Base-by-base conservation (phyloP, 306 rosid species). In the Acacia acuminata region DNA sequence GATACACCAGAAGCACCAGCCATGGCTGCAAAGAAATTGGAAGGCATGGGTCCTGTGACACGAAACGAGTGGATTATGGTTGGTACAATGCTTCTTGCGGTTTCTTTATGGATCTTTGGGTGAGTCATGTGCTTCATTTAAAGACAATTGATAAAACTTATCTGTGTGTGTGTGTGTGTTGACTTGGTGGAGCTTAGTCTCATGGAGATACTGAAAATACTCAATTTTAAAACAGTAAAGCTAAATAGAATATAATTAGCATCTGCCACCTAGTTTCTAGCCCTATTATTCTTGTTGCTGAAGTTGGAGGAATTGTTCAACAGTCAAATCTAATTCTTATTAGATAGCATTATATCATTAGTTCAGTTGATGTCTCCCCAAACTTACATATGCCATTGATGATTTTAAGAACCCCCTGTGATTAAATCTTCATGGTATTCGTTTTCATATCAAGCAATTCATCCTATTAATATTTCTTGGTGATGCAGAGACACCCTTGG, bases 1-100 rank as follows among this genome's bases (percentile, higher is more conserved):
- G 94, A 94, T 86, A 96, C 99, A 3, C 99, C 99, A 10, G 98
- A 94, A 15, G 99, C 99, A 55, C 99, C 99, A 75, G 96, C 96
- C 71, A 48, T 92, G 87, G 99, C 99, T 81, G 79, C 90, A 27
- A 92, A 87, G 89, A 92, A 88, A 79, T 87, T 96, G 58, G 94
- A 91, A 87, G 82, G 20, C 50, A 92, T 96, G 99, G 99, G 99
- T 70, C 93, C 94, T 36, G 92, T 96, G 71, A 84, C 94, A 0
- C 78, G 80, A 73, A 88, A 90, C 48, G 98, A 96, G 84, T 92
- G 94, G 94, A 73, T 94, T 79, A 96, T 96, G 99, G 87, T 96
- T 20, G 87, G 82, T 14, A 94, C 99, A 50, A 96, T 96, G 99
- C 91, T 94, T 87, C 87, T 96, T 48, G 99, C 99, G 10, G 97